Evolutionary conservation across 2,329 filamentous ascomycete species (phyloP).

Genomic region (Talaromyces sp.): DNA sequence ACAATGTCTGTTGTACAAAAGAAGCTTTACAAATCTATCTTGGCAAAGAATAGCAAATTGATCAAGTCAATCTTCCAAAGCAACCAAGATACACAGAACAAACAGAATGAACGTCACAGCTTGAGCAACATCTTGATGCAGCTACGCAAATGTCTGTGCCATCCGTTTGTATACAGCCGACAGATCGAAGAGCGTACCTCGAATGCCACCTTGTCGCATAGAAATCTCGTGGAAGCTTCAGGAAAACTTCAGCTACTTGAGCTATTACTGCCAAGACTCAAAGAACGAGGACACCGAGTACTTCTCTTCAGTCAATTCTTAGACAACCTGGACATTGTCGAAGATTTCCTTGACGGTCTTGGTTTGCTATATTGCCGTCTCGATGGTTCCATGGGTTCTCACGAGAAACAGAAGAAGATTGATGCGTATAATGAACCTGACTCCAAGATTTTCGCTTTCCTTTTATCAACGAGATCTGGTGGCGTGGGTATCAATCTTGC

Average conservation of each 20-base stretch:
- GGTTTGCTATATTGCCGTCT: conserved; percentile 72
- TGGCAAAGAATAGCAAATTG: conserved; percentile 83
- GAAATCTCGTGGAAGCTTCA: conserved; percentile 86
- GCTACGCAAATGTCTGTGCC: conserved; percentile 87
- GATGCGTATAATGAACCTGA: conserved; percentile 86
- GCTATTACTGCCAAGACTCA: conserved; percentile 80
- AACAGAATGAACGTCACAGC: conserved; percentile 69
- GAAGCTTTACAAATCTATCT: conserved; percentile 88
- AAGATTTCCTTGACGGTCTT: conserved; percentile 82
- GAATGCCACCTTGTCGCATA: conserved; percentile 60
- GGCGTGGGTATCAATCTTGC: conserved; percentile 97
- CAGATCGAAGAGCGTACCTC: conserved; percentile 80
- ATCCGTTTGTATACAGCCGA: conserved; percentile 90
- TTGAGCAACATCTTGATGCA: conserved; percentile 96
- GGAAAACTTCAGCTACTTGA: conserved; percentile 82
- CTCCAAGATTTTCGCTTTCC: conserved; percentile 81
- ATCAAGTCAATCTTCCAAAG: conserved; percentile 79
- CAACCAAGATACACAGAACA: conserved; percentile 56
- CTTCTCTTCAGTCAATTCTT: conserved; percentile 96
- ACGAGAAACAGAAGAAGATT: conserved; percentile 91
- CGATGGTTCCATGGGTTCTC: conserved; percentile 74
- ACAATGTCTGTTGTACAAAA: conserved; percentile 93
- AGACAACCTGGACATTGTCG: conserved; percentile 77
- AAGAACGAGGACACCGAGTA: conserved; percentile 81
- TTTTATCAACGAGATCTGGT: conserved; percentile 89